Evolutionary conservation across 176 grass and related monocot species (phyloP), one percentile per base, ranked within the genome.

Genomic region (Themeda triandra): DNA sequence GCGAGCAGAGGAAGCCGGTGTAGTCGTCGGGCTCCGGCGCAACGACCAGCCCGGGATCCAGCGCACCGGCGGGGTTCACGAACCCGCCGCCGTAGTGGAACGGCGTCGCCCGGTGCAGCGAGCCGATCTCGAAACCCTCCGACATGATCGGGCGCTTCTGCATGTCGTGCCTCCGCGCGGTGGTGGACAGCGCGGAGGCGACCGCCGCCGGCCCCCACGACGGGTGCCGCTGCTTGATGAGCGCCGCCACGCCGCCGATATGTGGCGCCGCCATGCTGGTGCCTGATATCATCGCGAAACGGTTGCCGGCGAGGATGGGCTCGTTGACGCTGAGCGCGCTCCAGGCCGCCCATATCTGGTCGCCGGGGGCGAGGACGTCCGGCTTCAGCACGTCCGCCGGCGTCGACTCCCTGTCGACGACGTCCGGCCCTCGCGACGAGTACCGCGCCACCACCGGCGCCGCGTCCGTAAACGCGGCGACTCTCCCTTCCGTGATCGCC

Each of bases 261-360:
- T 95, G 93, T 9, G 93, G 90, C 24, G 87, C 73, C 5, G 93
- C 93, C 90, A 92, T 95, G 87, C 93, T 92, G 1, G 90, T 92
- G 60, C 93, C 93, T 1, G 93, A 95, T 17, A 95, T 27, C 68
- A 90, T 66, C 1, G 92, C 87, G 46, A 95, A 95, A 23, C 53
- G 80, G 46, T 77, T 7, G 39, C 85, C 85, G 6, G 82, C 82
- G 44, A 95, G 78, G 0, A 92, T 76, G 5, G 86, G 88, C n/a
- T 89, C 75, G 7, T 42, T 35, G 30, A 54, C 46, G 59, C 88
- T 90, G 12, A 66, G 8, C 0, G 83, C 8, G 82, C 90, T 95
- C 93, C 86, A 95, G 37, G 86, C 88, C 30, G 79, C 88, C 93
- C 90, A 95, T 75, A 95, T 90, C 67, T 92, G 86, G 64, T 91